Evolutionary conservation across 306 rosid species (phyloP), one percentile per base, ranked within the genome.

Genomic region (Cucumis sativus): DNA sequence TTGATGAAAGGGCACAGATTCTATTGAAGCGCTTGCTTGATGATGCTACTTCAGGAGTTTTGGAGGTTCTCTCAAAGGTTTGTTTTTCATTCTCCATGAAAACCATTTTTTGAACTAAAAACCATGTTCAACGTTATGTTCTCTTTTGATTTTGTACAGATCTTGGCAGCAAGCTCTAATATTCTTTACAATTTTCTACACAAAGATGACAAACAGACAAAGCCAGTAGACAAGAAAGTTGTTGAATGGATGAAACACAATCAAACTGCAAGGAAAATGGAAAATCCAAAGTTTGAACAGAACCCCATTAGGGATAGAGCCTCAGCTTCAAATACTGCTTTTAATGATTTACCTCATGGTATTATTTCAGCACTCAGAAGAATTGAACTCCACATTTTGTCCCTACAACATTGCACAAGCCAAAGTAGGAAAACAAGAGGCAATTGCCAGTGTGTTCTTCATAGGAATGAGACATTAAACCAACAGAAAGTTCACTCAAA

Each of bases 11-110:
- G 60, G 93, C 91, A 59, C 82, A 66, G 72, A 68, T 70, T 25
- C 79, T 92, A 6, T 80, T 92, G 71, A 92, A 85, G 82, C 73
- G 67, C 80, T 80, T 92, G 78, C 84, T 90, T 16, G 97, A 90
- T 81, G 85, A 79, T 58, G 87, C 92, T 30, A 78, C 86, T 71
- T 84, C 85, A 13, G 61, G 78, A 85, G 78, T 88, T 78, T 75
- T 79, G 12, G 86, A 79, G 81, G 73, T 86, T 59, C 84, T 57
- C 40, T 86, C 80, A 67, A 83, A 89, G 87, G 92, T 89, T 79
- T 20, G 61, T 47, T 9, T 72, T 72, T 16, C 61, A 37, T 33
- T 33, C 37, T 33, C 37, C 37, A 33, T 33, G 37, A 4, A 33
- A 33, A 33, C 37, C 37, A 33, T 33, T 33, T 33, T 33, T 33